Percentiles rank a stretch among this genome's conserved stretches.
phyloP scores from a whole-genome alignment of 164 flowering plant species.

The Annona squamosa region DNA sequence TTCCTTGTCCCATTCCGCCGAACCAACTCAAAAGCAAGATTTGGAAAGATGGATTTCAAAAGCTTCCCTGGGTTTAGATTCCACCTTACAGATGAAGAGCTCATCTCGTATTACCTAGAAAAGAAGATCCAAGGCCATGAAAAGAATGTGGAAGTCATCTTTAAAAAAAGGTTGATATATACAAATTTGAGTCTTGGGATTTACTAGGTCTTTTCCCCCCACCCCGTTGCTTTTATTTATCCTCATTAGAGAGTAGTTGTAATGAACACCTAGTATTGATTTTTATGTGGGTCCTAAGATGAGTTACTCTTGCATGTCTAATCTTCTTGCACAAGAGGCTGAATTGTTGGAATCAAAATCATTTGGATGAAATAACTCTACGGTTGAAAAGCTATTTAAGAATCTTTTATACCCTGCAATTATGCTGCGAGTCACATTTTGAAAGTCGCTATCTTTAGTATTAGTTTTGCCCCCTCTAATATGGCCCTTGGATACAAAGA shows the following conservation, averaged over 20 bases:
- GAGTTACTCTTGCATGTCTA: too few relatives aligned
- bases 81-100: conserved; percentile 55
- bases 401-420: too few relatives aligned
- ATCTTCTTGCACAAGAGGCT: too few relatives aligned
- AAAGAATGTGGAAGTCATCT: conserved; percentile 47
- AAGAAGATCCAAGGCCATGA: conserved; percentile 52
- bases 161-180: conserved; percentile 63
- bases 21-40: too few relatives aligned
- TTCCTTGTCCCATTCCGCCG: too few relatives aligned
- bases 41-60: neutral
- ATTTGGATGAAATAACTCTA: too few relatives aligned
- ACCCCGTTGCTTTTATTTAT: neutral
- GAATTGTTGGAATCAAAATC: too few relatives aligned
- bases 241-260: neutral
- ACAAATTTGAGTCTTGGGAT: conserved; percentile 75
- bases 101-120: conserved; percentile 53
- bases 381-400: too few relatives aligned
- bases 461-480: too few relatives aligned
- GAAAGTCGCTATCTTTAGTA: too few relatives aligned
- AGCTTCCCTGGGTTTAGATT: conserved; percentile 28
- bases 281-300: neutral
- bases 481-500: too few relatives aligned
- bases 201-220: conserved; percentile 38
- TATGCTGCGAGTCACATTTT: too few relatives aligned
- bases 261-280: neutral